Evolutionary conservation across 176 grass and related monocot species (phyloP).

Genomic region (Oryza longistaminata): DNA sequence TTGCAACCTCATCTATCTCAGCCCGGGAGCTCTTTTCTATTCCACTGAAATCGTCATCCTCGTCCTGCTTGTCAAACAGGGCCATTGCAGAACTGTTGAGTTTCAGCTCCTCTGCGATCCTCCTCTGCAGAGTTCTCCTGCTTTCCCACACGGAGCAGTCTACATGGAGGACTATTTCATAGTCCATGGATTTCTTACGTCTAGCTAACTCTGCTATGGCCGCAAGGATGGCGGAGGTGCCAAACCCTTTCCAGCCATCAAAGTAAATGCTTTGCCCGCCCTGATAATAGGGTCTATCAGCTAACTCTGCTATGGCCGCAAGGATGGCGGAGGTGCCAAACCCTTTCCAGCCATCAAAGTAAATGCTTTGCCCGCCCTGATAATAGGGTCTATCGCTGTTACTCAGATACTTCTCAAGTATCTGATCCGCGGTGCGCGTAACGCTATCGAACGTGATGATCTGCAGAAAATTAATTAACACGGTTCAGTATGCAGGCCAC

Average conservation of each 20-base stretch:
- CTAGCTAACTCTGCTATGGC: not conserved
- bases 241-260: not conserved
- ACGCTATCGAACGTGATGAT: too few species aligned
- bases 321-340: not conserved
- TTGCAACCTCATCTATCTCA: not conserved
- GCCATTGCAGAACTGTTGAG: not conserved
- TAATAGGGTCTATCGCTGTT: not conserved
- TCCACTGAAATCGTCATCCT: constrained; percentile 8
- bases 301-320: not conserved
- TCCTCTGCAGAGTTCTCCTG: constrained; percentile 10
- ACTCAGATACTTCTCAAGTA: too few species aligned
- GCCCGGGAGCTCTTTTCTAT: not conserved
- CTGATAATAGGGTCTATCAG: not conserved
- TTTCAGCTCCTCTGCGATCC: not conserved
- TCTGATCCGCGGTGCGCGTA: too few species aligned
- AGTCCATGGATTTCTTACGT: not conserved
- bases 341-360: not conserved
- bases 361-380: not conserved
- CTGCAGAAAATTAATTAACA: too few species aligned
- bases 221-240: not conserved
- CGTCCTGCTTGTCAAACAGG: not conserved
- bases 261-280: not conserved
- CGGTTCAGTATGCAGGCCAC: too few species aligned
- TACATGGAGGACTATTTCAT: not conserved
- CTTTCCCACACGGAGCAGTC: constrained; percentile 20